Percentiles rank a stretch among this genome's conserved stretches.
Conservation (phyloP, 495 filamentous ascomycete genomes). For the Penicillium parvum region DNA sequence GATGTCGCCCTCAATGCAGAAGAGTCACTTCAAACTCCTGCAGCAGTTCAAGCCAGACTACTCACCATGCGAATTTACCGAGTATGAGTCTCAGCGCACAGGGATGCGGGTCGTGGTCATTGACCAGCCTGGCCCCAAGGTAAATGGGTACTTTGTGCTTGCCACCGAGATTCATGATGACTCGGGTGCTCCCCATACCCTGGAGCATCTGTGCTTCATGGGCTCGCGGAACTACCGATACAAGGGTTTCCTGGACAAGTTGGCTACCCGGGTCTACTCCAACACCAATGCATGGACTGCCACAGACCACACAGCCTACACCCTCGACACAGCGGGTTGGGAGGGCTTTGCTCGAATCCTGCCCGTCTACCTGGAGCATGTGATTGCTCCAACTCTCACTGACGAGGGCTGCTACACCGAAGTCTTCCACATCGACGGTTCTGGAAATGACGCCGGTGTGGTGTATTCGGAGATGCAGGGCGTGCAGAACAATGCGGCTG, state of each 20-base stretch:
- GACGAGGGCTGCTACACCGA: conserved; percentile 93
- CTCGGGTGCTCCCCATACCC: conserved; percentile 89
- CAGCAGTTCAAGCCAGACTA: conserved; percentile 87
- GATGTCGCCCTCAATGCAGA: conserved; percentile 33
- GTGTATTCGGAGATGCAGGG: conserved; percentile 99
- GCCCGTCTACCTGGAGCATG: conserved; percentile 92
- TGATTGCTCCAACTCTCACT: conserved; percentile 84
- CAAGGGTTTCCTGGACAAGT: conserved; percentile 90
- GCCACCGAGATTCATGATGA: conserved; percentile 98
- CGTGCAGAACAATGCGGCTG: conserved; percentile 73
- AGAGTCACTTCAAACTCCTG: conserved; percentile 69
- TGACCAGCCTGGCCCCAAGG: conserved; percentile 86
- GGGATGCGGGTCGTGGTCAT: conserved; percentile 93
- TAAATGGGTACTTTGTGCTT: conserved; percentile 89
- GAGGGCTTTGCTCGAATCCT: conserved; percentile 92
- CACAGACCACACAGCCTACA: conserved; percentile 95
- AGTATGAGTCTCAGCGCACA: conserved; percentile 82
- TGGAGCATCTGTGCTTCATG: conserved; percentile 98
- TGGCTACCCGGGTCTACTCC: conserved; percentile 89
- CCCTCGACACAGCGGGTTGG: conserved; percentile 91
- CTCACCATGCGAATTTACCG: conserved; percentile 75
- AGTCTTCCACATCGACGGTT: conserved; percentile 90
- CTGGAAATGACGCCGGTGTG: conserved; percentile 92
- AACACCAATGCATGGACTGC: conserved; percentile 93
- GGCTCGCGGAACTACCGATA: conserved; percentile 91